A percentile compares a stretch with the other conserved stretches of the same genome.
phyloP scores from a whole-genome alignment of 2,329 filamentous ascomycete species.

The Botrytis medusae region DNA sequence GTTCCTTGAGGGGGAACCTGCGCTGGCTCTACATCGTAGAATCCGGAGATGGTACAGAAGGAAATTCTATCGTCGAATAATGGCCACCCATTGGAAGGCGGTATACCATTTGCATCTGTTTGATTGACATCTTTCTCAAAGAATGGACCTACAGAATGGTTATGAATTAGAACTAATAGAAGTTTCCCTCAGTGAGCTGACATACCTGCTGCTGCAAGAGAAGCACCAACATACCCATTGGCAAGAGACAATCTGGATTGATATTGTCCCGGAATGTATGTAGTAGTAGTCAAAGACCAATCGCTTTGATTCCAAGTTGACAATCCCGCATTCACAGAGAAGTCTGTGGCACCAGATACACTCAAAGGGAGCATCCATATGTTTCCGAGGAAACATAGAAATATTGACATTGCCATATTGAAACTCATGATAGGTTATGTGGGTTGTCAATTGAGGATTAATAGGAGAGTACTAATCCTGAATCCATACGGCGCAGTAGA shows the following conservation, averaged over 20 bases:
- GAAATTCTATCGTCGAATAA: conserved; percentile 61
- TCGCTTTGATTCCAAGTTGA: conserved; percentile 36
- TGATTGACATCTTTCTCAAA: conserved; percentile 39
- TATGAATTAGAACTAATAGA: neutral
- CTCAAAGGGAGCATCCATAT: neutral
- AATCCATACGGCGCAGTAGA: neutral
- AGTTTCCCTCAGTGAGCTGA: neutral
- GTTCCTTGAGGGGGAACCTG: conserved; percentile 49
- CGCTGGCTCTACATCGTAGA: conserved; percentile 60
- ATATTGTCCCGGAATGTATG: conserved; percentile 36
- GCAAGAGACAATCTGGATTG: conserved; percentile 38
- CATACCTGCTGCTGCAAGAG: conserved; percentile 7
- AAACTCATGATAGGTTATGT: neutral
- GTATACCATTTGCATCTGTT: conserved; percentile 34
- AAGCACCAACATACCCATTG: conserved; percentile 36
- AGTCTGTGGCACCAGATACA: conserved; percentile 27
- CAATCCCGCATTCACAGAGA: conserved; percentile 33
- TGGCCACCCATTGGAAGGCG: conserved; percentile 63
- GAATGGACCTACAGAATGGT: conserved; percentile 34
- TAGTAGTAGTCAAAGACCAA: conserved; percentile 36
- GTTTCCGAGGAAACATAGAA: neutral
- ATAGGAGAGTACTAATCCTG: neutral
- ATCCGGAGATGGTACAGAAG: conserved; percentile 67
- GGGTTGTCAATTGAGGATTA: neutral
- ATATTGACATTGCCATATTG: neutral